Base-by-base conservation (phyloP, 192 early-diverging fungal genomes). In the Rhizophlyctis rosea region DNA sequence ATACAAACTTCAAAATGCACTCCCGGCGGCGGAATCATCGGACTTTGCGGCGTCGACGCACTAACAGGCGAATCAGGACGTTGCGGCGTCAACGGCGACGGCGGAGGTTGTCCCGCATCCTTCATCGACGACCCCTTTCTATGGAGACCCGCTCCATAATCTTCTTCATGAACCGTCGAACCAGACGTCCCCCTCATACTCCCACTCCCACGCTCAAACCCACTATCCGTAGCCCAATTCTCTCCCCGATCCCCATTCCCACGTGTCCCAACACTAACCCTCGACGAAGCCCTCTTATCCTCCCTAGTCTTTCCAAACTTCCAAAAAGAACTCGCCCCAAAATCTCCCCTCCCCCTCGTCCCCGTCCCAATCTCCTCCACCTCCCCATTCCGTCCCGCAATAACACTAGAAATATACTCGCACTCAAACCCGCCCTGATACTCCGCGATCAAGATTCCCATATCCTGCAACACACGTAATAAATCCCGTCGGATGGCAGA, bases 401-500 rank as follows among this genome's bases (percentile, higher is more conserved):
- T 51, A n/a, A 61, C 47, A 13, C 39, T 51, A 4, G 59, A 23
- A 13, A 61, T 21, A 29, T 65, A 67, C 49, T 67, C 62, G 47
- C 68, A 69, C 30, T 69, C 68, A 57, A 69, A 69, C 2, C 68
- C 68, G 7, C 68, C 68, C 23, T 32, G 33, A 23, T 47, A 67
- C 47, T 70, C 68, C 1, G 54, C 60, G 4, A 62, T 39, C 28
- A 67, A 44, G 24, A 69, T 21, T 24, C 64, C 64, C 23, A 70
- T 64, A 4, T 54, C 34, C 24, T 71, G 51, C 14, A 79, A 50
- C 1, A 59, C 61, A 9, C 59, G 29, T 18, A 79, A 27, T 29
- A 79, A 30, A 18, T 35, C 34, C 24, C 73, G 47, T 27, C 79
- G 66, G 16, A 81, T 81, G 36, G 50, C 54, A n/a, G 68, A 14